Evolutionary conservation across 2,329 filamentous ascomycete species (phyloP), one percentile per base, ranked within the genome.

Genomic region (Samsoniella hepiali): DNA sequence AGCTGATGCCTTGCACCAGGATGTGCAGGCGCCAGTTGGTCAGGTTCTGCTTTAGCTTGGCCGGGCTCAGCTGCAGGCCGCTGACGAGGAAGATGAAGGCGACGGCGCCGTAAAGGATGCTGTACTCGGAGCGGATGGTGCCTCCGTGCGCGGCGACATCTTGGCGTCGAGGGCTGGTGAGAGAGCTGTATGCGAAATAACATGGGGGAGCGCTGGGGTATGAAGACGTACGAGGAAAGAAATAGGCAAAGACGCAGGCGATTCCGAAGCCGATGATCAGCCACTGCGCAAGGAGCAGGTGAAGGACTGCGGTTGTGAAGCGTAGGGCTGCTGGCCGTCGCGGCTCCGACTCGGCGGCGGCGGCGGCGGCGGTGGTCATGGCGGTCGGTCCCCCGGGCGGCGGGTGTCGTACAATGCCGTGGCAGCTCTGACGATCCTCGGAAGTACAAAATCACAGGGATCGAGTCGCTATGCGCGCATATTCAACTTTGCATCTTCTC

Each of bases 71-170:
- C 58, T 89, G 89, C 68, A 90, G 81, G 3, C 89, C 89, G 62
- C 88, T 90, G 67, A 91, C 81, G 63, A 91, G 78, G 73, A 91
- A 91, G 68, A 91, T 89, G 69, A 90, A 75, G 22, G 82, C 85
- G 36, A 91, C 86, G 27, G 83, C 86, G 38, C 88, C 86, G 71
- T 91, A 91, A 36, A 90, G 80, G 61, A 91, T 84, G 77, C 69
- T 85, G 77, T 76, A 84, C 74, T 77, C 84, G 69, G 75, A 87
- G 32, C 45, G 45, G 13, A 51, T 59, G 34, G 57, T 31, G 32
- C 74, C 79, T 85, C 69, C 85, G 91, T 68, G 88, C 86, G 31
- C 92, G 96, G 81, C 91, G 88, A 80, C 82, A 77, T 76, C 84
- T 75, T 76, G 74, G 87, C 34, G 34, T 9, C 34, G 13, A 4